These are phyloP conservation scores for Panellus pusillus DNA, from an alignment of 768 basidiomycete genomes.

Conservation along the genomic window DNA sequence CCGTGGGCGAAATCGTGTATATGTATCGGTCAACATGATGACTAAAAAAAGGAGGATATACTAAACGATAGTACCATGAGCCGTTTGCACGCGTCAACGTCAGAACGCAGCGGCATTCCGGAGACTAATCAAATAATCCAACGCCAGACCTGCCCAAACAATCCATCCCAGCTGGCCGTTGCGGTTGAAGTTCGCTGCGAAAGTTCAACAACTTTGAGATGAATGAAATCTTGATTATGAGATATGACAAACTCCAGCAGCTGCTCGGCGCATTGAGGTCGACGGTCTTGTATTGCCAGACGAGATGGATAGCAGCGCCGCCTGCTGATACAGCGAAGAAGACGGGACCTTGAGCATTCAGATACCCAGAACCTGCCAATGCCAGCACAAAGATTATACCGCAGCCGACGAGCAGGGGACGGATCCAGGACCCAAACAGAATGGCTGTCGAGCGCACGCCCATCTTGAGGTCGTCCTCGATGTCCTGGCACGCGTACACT, in stretches of 20 bases:
- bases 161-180: slow-evolving; percentile 49
- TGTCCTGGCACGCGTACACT: slow-evolving; percentile 80
- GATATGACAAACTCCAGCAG: slow-evolving; percentile 42
- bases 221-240: neutral
- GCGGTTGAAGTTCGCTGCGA: slow-evolving; percentile 44
- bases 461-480: slow-evolving; percentile 66
- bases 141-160: slow-evolving; percentile 43
- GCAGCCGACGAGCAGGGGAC: slow-evolving; percentile 54
- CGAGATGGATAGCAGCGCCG: slow-evolving; percentile 42
- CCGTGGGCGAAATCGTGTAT: too few relatives aligned
- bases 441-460: slow-evolving; percentile 80
- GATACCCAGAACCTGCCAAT: slow-evolving; percentile 52
- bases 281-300: slow-evolving; percentile 49
- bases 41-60: too few relatives aligned
- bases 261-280: slow-evolving; percentile 44
- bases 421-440: slow-evolving; percentile 61
- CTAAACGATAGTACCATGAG: too few relatives aligned
- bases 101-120: neutral
- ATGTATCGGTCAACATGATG: too few relatives aligned
- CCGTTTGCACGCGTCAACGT: too few relatives aligned
- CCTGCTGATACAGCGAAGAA: slow-evolving; percentile 49
- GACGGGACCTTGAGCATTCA: slow-evolving; percentile 50
- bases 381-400: slow-evolving; percentile 50
- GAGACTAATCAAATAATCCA: slow-evolving; percentile 34
- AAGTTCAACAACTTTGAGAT: neutral